phyloP scores from a whole-genome alignment of 1,284 basidiomycete species.

The Microstroma glucosiphilum region DNA sequence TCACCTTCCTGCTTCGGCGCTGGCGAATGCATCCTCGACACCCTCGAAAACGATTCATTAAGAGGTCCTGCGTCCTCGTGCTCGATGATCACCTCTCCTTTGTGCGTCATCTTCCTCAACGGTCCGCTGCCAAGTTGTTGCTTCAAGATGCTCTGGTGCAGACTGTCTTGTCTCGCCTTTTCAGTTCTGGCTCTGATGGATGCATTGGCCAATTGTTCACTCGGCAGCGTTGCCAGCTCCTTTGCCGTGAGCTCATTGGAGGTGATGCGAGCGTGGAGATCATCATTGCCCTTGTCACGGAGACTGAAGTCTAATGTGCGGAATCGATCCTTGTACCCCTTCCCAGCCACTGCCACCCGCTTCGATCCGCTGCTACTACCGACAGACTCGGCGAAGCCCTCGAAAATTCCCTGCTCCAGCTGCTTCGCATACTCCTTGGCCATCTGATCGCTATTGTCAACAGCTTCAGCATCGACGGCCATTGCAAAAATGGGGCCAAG shows the following conservation, averaged over 20 bases:
- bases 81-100: conserved; percentile 49
- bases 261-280: conserved; percentile 40
- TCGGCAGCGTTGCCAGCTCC: conserved; percentile 37
- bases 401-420: conserved; percentile 32
- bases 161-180: conserved; percentile 36
- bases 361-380: neutral
- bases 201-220: conserved; percentile 47
- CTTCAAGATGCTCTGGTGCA: conserved; percentile 38
- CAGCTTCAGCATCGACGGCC: neutral
- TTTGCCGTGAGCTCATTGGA: conserved; percentile 29
- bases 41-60: neutral
- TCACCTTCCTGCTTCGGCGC: no score
- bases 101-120: conserved; percentile 49
- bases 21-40: no score
- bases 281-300: conserved; percentile 43
- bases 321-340: conserved; percentile 43
- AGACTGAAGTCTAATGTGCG: conserved; percentile 47
- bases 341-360: conserved; percentile 1
- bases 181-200: conserved; percentile 39
- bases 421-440: conserved; percentile 19
- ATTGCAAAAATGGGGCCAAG: conserved; percentile 13
- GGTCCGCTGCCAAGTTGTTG: conserved; percentile 26
- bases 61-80: conserved; percentile 19
- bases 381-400: conserved; percentile 23
- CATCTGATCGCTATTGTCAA: conserved; percentile 3